Percentiles rank a stretch among this genome's conserved stretches.
Conservation (phyloP, 2,329 filamentous ascomycete species). For the Teratosphaeria destructans region DNA sequence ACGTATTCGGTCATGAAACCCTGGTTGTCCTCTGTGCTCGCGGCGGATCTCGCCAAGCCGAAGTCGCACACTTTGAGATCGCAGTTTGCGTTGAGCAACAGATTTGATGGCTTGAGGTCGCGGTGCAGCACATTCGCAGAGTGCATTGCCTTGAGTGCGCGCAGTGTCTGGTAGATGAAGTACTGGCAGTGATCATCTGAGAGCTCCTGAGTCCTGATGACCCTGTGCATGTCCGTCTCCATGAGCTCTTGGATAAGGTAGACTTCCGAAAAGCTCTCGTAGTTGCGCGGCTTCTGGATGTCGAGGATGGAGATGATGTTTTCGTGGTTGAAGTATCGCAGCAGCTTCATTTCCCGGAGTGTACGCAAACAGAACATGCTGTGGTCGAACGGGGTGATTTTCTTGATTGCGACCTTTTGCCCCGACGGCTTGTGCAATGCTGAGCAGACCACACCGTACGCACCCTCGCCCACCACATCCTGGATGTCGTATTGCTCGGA, state of each 20-base stretch:
- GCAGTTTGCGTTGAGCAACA: conserved; percentile 95
- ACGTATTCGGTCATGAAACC: conserved; percentile 99
- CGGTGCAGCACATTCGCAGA: conserved; percentile 96
- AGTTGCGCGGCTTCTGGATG: conserved; percentile 95
- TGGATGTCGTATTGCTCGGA: conserved; percentile 99
- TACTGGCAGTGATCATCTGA: conserved; percentile 99
- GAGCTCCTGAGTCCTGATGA: conserved; percentile 95
- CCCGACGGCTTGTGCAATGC: conserved; percentile 95
- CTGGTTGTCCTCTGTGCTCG: conserved; percentile 98
- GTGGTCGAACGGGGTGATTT: conserved; percentile 98
- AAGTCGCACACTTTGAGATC: conserved; percentile 99
- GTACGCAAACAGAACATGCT: conserved; percentile 77
- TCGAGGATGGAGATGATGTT: conserved; percentile 99
- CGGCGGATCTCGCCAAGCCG: conserved; percentile 81
- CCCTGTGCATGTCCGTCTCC: conserved; percentile 99
- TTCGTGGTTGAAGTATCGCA: conserved; percentile 98
- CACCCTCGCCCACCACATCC: conserved; percentile 96
- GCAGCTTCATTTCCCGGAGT: conserved; percentile 95
- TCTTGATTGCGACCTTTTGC: conserved; percentile 99
- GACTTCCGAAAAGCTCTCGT: conserved; percentile 92
- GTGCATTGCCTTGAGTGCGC: conserved; percentile 97
- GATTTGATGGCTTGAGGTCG: conserved; percentile 93
- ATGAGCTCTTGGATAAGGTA: conserved; percentile 99
- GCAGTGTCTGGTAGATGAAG: conserved; percentile 98
- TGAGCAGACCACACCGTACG: conserved; percentile 96